Evolutionary conservation across 805 yeast genomes (phyloP).

Genomic region (Wickerhamomyces queroliae): DNA sequence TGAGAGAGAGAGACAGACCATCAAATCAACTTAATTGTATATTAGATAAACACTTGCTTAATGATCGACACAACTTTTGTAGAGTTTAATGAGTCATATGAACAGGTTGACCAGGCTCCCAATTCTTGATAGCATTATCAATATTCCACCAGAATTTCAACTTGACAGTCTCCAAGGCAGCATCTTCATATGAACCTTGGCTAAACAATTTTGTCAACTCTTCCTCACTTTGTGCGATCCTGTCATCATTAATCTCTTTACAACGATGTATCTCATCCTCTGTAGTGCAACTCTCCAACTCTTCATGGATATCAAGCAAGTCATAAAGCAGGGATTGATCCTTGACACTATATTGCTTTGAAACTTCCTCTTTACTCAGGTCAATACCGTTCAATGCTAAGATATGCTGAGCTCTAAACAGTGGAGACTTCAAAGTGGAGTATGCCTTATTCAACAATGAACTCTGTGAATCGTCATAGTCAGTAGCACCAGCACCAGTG

Average conservation of each 20-base stretch:
- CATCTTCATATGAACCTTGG: constrained; percentile 42
- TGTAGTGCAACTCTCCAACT: constrained; percentile 57
- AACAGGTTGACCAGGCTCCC: constrained; percentile 70
- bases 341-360: constrained; percentile 35
- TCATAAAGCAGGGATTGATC: constrained; percentile 62
- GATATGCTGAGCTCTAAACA: constrained; percentile 61
- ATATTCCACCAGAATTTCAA: constrained; percentile 84
- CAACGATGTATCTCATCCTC: constrained; percentile 53
- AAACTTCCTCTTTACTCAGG: constrained; percentile 51
- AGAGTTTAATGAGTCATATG: constrained; percentile 51
- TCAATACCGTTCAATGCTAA: constrained; percentile 43
- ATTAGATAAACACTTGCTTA: not conserved
- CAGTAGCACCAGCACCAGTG: constrained; percentile 16
- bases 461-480: constrained; percentile 30
- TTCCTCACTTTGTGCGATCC: constrained; percentile 43
- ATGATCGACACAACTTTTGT: not conserved
- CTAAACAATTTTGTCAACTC: constrained; percentile 42
- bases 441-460: constrained; percentile 74
- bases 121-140: constrained; percentile 63
- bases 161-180: constrained; percentile 62
- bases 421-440: constrained; percentile 61
- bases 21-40: not conserved
- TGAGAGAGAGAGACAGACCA: not conserved
- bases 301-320: constrained; percentile 82
- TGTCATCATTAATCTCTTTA: constrained; percentile 46